Conservation (phyloP, 306 rosid species). For the Amphicarpaea edgeworthii region DNA sequence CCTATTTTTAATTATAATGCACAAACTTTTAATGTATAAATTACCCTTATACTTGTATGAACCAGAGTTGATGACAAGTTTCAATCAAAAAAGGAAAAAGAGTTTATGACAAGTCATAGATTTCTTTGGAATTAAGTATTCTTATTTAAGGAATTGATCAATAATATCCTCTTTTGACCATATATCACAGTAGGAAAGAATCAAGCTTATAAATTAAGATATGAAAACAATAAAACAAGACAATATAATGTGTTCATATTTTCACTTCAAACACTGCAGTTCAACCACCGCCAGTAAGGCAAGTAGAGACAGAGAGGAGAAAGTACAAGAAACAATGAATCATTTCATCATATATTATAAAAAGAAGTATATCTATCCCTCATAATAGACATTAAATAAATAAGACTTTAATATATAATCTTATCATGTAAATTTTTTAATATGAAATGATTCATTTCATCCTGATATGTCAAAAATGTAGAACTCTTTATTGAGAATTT, state of each 20-base stretch:
- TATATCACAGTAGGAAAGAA: background rate
- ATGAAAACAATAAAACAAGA: background rate
- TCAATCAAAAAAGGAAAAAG: no score
- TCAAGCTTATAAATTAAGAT: background rate
- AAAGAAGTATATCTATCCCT: background rate
- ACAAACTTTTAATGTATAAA: background rate
- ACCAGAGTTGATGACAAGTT: background rate
- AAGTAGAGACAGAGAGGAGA: background rate
- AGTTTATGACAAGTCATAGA: background rate
- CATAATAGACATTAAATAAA: background rate
- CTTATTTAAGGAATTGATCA: background rate
- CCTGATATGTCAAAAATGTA: background rate
- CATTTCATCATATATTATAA: background rate
- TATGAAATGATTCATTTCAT: background rate
- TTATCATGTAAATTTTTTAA: background rate
- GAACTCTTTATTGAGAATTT: background rate
- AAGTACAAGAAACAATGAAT: background rate
- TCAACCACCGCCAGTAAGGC: background rate
- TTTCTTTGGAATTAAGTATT: conserved; percentile 15
- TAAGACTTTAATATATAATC: background rate
- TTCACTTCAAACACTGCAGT: background rate
- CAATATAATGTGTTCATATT: background rate
- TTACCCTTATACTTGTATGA: background rate
- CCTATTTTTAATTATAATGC: conserved; percentile 6
- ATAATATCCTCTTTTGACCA: background rate